phyloP scores from a whole-genome alignment of 192 early-diverging fungal genomes.

The Linnemannia zychae region DNA sequence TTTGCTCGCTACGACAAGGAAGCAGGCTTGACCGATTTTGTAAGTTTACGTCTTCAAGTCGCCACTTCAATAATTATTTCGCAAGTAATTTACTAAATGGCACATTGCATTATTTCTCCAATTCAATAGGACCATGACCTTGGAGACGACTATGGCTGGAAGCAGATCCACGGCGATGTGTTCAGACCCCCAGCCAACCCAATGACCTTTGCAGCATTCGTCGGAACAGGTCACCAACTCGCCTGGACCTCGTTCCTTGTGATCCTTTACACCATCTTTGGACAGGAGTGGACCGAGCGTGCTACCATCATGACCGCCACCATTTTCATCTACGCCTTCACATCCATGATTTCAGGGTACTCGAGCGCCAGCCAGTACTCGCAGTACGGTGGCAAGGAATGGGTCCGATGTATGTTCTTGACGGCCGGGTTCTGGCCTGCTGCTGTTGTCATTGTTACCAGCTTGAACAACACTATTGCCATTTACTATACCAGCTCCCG shows the following conservation, averaged over 20 bases:
- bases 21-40: conserved; percentile 75
- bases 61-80: background rate
- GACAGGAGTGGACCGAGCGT: conserved; percentile 71
- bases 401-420: conserved; percentile 75
- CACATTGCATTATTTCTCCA: background rate
- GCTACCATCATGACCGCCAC: conserved; percentile 82
- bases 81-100: background rate
- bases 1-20: conserved; percentile 84
- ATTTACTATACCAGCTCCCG: conserved; percentile 81
- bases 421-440: conserved; percentile 81
- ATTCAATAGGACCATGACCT: conserved; percentile 71
- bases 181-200: conserved; percentile 79
- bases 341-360: conserved; percentile 78
- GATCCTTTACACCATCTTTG: conserved; percentile 70
- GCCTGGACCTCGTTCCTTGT: conserved; percentile 63
- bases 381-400: conserved; percentile 77
- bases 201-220: conserved; percentile 73
- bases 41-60: conserved; percentile 30
- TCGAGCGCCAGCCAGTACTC: conserved; percentile 75
- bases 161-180: conserved; percentile 89
- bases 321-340: conserved; percentile 86
- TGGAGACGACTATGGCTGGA: conserved; percentile 92
- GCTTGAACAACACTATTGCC: conserved; percentile 77
- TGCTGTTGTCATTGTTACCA: conserved; percentile 62
- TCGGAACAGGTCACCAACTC: conserved; percentile 79